These are phyloP conservation scores for Sphagnurus paluster DNA, from an alignment of 1,284 basidiomycete genomes.

Conservation along the genomic window DNA sequence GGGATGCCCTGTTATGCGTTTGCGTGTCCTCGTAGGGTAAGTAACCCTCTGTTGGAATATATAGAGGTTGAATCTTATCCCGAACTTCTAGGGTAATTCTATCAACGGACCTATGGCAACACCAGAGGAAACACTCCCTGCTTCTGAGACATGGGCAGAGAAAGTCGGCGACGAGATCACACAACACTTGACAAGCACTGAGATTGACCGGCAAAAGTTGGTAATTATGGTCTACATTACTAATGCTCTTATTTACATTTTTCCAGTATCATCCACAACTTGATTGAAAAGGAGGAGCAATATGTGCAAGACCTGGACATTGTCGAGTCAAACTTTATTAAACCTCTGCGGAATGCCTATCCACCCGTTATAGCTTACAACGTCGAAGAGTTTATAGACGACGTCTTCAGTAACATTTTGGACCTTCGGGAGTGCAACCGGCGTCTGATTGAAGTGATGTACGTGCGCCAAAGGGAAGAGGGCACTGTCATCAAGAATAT, in stretches of 20 bases:
- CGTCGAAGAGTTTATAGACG: slow-evolving; percentile 81
- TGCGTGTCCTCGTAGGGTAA: slow-evolving; percentile 68
- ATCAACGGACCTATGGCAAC: slow-evolving; percentile 11
- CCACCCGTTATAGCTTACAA: slow-evolving; percentile 70
- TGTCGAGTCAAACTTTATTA: slow-evolving; percentile 84
- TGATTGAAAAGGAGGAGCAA: slow-evolving; percentile 88
- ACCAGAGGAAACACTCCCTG: slow-evolving; percentile 13
- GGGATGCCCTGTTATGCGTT: slow-evolving; percentile 72
- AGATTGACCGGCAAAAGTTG: slow-evolving; percentile 83
- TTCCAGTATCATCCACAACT: slow-evolving; percentile 84
- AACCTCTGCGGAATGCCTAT: slow-evolving; percentile 66
- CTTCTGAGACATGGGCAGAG: slow-evolving; percentile 15
- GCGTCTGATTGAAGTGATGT: slow-evolving; percentile 81
- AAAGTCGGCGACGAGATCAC: slow-evolving; percentile 51
- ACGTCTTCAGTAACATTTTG: slow-evolving; percentile 86
- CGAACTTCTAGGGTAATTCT: slow-evolving; percentile 12
- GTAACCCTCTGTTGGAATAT: slow-evolving; percentile 22
- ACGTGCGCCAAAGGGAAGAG: slow-evolving; percentile 88
- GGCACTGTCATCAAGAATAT: slow-evolving; percentile 81
- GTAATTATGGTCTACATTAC: slow-evolving; percentile 32
- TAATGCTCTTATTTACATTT: slow-evolving; percentile 9
- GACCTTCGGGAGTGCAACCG: slow-evolving; percentile 84
- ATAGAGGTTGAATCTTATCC: not conserved
- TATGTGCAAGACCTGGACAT: slow-evolving; percentile 89
- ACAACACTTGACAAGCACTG: slow-evolving; percentile 67